Evolutionary conservation across 805 yeast genomes (phyloP).

Genomic region (Cyberlindnera subsufficiens): DNA sequence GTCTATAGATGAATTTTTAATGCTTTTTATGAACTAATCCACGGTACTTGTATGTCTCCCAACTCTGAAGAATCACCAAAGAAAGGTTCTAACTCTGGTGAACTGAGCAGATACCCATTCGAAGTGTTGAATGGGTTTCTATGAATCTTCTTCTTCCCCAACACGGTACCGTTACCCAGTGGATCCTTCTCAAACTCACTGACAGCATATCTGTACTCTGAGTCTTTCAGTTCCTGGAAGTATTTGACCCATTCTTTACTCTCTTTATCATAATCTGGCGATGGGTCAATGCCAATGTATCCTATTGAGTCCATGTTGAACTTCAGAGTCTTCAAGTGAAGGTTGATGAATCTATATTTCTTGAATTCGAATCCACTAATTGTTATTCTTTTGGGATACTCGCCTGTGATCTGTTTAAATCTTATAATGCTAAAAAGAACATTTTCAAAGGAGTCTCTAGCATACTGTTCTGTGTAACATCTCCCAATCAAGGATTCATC

Average conservation of each 20-base stretch:
- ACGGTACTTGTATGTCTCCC: constrained; percentile 3
- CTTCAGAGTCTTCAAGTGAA: constrained; percentile 49
- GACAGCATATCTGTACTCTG: constrained; percentile 52
- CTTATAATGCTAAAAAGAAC: constrained; percentile 54
- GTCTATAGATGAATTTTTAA: too few relatives aligned
- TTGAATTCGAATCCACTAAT: constrained; percentile 77
- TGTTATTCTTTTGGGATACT: constrained; percentile 46
- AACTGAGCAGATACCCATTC: constrained; percentile 30
- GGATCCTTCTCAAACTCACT: constrained; percentile 48
- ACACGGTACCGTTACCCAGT: constrained; percentile 44
- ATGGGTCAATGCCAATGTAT: constrained; percentile 57
- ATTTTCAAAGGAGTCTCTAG: constrained; percentile 79
- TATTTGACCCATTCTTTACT: constrained; percentile 29
- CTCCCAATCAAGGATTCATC: constrained; percentile 7
- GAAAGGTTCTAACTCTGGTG: constrained; percentile 10
- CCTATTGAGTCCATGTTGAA: constrained; percentile 31
- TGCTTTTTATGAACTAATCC: constrained; percentile 1
- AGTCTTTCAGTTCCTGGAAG: constrained; percentile 37
- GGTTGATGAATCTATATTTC: constrained; percentile 45
- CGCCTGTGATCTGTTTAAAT: constrained; percentile 39
- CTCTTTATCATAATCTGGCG: constrained; percentile 29
- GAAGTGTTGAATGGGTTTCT: constrained; percentile 53
- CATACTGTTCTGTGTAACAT: constrained; percentile 58
- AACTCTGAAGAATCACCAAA: constrained; percentile 5
- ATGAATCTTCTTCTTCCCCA: constrained; percentile 39